Conservation (phyloP, 129 eudicot species). For the Tagetes patula region DNA sequence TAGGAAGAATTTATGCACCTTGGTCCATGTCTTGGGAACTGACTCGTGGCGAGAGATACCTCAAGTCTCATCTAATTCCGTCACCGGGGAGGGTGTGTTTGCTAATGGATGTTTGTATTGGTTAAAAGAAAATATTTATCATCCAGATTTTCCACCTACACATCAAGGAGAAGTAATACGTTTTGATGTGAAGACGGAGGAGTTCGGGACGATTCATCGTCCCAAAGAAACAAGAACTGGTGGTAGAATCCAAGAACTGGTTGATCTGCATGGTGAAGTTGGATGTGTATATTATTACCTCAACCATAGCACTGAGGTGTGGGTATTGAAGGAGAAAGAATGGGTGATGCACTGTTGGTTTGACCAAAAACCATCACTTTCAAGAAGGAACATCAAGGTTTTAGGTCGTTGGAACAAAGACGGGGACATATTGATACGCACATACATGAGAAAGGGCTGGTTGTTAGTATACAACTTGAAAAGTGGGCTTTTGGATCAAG, state of each 20-base stretch:
- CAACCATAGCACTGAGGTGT: neutral
- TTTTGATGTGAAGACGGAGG: conserved; percentile 12
- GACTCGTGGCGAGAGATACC: conserved; percentile 18
- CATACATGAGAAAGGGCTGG: neutral
- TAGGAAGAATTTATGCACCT: conserved; percentile 2
- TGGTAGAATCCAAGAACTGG: neutral
- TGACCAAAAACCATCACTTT: neutral
- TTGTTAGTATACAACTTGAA: neutral
- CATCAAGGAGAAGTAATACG: neutral
- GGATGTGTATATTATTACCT: neutral
- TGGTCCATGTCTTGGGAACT: conserved; percentile 24
- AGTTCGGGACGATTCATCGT: neutral
- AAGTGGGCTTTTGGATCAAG: neutral
- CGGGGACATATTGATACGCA: neutral
- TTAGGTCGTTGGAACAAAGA: conserved; percentile 20
- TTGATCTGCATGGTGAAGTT: neutral
- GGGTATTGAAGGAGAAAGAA: conserved; percentile 20
- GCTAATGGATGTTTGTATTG: conserved; percentile 22
- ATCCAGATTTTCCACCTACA: too few relatives aligned
- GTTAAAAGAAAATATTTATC: neutral
- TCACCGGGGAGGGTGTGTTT: neutral
- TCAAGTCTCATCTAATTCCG: neutral
- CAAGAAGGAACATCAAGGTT: neutral
- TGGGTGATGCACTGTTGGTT: neutral
- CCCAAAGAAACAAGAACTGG: neutral